These are phyloP conservation scores for Xylariaceae sp. DNA, from an alignment of 2,329 filamentous ascomycete species.

Conservation along the genomic window DNA sequence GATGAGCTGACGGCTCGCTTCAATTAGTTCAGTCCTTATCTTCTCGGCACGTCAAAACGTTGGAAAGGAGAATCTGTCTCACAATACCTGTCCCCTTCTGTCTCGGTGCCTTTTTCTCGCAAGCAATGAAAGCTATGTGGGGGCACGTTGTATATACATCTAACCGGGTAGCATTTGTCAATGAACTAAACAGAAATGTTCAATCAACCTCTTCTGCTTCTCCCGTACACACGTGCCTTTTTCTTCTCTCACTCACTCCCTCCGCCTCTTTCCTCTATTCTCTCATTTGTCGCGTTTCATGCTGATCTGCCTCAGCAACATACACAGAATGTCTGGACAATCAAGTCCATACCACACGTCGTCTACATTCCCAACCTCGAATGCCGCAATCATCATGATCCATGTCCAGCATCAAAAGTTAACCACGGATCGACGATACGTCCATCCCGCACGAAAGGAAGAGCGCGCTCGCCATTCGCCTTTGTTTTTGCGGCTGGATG, in stretches of 20 bases:
- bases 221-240: not conserved
- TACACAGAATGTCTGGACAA: not conserved
- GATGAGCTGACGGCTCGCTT: too few species aligned
- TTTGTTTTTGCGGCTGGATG: constrained; percentile 1
- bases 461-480: constrained; percentile 4
- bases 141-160: constrained; percentile 4
- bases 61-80: not conserved
- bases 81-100: not conserved
- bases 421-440: not conserved
- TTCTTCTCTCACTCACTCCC: not conserved
- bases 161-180: not conserved
- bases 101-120: not conserved
- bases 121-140: constrained; percentile 1
- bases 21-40: too few species aligned
- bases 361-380: constrained; percentile 1
- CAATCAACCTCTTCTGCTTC: not conserved
- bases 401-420: not conserved
- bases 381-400: not conserved
- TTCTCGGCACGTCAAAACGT: too few species aligned
- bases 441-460: not conserved
- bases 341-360: constrained; percentile 1
- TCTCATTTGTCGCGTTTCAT: not conserved
- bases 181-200: not conserved
- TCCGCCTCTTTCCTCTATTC: not conserved
- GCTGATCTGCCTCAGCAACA: constrained; percentile 1